Evolutionary conservation across 768 basidiomycete genomes (phyloP), one percentile per base, ranked within the genome.

Genomic region (Mycena capillaripes): DNA sequence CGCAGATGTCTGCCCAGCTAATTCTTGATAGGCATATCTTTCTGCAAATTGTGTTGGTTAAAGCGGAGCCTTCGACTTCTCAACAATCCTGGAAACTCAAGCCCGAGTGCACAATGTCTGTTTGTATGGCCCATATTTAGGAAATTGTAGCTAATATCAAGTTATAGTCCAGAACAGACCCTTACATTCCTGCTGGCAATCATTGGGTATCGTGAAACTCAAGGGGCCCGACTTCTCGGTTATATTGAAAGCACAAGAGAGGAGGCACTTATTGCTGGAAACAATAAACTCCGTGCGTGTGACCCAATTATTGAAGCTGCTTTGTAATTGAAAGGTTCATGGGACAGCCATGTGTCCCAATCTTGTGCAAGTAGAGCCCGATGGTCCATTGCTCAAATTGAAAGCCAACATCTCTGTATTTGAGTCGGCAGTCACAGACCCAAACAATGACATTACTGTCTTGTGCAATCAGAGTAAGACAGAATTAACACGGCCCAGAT

Each of bases 321-420:
- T 44, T 44, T 2, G 17, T 44, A 14, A 42, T 25, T 42, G 44
- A 9, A 17, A 29, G 42, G 17, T 44, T 27, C 16, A 32, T 48
- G 9, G 17, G 8, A 30, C 14, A 61, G 60, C 44, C 17, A n/a
- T 48, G 5, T 29, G 44, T 29, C 29, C 48, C 44, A 11, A 61
- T 21, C 44, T 60, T 29, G 29, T 21, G 7, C 21, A 27, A 25
- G 40, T 59, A 12, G 40, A 58, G 8, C 16, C 27, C 23, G 58
- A 59, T 19, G 58, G 58, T n/a, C 60, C 60, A 12, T 46, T 9
- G 17, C 60, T 61, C 29, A 46, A 61, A 29, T 32, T 61, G 27
- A 44, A 9, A 23, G 30, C 11, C 29, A 21, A 29, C 19, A 17
- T 19, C 30, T 61, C 42, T 1, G 30, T 61, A 2, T 48, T 25